phyloP scores from a whole-genome alignment of 257 asterid species.

The Lycium ferocissimum region DNA sequence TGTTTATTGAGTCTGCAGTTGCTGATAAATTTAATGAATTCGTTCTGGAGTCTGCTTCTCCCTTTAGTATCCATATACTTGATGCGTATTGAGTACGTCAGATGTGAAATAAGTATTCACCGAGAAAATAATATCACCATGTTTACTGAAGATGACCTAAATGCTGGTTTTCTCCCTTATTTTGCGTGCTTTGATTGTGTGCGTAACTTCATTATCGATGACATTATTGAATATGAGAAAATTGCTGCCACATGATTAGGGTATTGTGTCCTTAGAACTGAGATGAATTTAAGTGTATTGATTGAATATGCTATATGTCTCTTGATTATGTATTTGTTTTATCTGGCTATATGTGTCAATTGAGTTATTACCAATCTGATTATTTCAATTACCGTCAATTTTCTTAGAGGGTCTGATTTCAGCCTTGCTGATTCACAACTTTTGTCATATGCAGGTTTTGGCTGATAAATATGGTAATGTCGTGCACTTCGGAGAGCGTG shows the following conservation, averaged over 20 bases:
- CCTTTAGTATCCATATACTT: not conserved
- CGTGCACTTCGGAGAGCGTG: slow-evolving; percentile 98
- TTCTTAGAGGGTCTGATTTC: not conserved
- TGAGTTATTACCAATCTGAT: not conserved
- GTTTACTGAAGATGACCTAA: not conserved
- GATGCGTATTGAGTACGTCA: not conserved
- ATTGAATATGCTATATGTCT: not conserved
- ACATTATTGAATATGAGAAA: not conserved
- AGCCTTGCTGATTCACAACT: not conserved
- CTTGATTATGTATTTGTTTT: not conserved
- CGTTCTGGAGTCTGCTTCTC: not conserved
- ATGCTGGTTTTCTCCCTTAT: not conserved
- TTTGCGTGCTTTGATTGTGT: not conserved
- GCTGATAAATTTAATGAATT: not conserved
- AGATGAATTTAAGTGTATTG: not conserved
- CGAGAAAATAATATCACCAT: not conserved
- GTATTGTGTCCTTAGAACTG: not conserved
- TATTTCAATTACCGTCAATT: not conserved
- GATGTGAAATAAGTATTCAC: not conserved
- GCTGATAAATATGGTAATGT: slow-evolving; percentile 91
- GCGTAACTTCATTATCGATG: not conserved
- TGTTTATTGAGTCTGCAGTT: not conserved
- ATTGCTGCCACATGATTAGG: not conserved
- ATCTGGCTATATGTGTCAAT: not conserved
- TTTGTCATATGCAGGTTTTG: slow-evolving; percentile 62